phyloP scores from a whole-genome alignment of 352 stramenopile species.

The Pythium scleroteichum region DNA sequence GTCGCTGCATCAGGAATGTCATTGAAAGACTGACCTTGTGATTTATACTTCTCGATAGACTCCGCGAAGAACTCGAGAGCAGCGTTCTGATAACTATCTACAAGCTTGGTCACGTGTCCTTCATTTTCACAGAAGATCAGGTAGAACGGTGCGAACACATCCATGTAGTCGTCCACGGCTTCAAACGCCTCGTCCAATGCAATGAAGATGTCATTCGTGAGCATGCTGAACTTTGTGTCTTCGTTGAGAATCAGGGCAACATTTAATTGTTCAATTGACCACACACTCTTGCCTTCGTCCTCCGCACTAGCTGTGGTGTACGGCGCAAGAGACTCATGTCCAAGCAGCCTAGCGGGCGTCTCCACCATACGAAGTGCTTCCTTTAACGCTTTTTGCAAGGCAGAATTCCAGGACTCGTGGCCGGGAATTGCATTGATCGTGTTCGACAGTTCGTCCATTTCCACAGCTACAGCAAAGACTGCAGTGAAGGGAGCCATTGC shows the following conservation, averaged over 20 bases:
- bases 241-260: conserved; percentile 83
- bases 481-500: conserved; percentile 40
- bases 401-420: conserved; percentile 72
- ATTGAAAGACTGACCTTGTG: conserved; percentile 76
- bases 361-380: conserved; percentile 88
- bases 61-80: conserved; percentile 81
- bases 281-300: conserved; percentile 82
- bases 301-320: conserved; percentile 83
- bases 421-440: conserved; percentile 54
- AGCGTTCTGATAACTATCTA: conserved; percentile 67
- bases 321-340: conserved; percentile 68
- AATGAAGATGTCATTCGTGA: conserved; percentile 87
- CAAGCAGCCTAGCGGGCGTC: conserved; percentile 81
- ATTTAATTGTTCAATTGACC: conserved; percentile 78
- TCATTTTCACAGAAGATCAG: conserved; percentile 89
- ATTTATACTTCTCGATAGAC: conserved; percentile 81
- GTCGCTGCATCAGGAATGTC: conserved; percentile 83
- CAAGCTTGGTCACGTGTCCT: conserved; percentile 56
- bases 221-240: conserved; percentile 74
- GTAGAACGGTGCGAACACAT: conserved; percentile 89
- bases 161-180: conserved; percentile 84
- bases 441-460: conserved; percentile 47
- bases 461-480: conserved; percentile 64
- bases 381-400: conserved; percentile 76
- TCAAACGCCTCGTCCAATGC: conserved; percentile 81